These are phyloP conservation scores for Phytophthora europaea DNA, from an alignment of 352 stramenopile genomes.

Conservation along the genomic window DNA sequence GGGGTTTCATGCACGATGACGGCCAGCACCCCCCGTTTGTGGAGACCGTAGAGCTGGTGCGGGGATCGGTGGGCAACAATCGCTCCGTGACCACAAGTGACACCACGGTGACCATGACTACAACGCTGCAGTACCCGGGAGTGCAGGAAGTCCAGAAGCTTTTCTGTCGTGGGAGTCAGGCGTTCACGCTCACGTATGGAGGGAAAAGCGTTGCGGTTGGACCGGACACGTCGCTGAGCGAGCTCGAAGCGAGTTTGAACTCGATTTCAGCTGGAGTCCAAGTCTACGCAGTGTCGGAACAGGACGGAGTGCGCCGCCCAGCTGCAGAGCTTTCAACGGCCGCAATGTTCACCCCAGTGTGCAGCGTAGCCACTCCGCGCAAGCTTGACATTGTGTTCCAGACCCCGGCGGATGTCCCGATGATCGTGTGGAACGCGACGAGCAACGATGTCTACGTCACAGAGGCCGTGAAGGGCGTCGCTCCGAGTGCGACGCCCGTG, in stretches of 20 bases:
- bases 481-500: conserved; percentile 41
- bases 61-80: conserved; percentile 78
- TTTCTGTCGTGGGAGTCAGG: conserved; percentile 50
- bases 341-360: conserved; percentile 62
- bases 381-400: conserved; percentile 77
- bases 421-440: conserved; percentile 66
- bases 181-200: conserved; percentile 63
- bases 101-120: conserved; percentile 63
- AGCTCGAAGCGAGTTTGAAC: conserved; percentile 66
- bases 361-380: conserved; percentile 52
- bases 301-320: conserved; percentile 25
- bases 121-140: conserved; percentile 63
- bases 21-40: conserved; percentile 69
- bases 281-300: conserved; percentile 44
- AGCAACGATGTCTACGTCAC: conserved; percentile 73
- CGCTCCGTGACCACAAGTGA: conserved; percentile 64
- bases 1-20: conserved; percentile 50
- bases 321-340: conserved; percentile 38
- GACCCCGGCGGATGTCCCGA: conserved; percentile 48
- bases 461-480: conserved; percentile 64
- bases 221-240: conserved; percentile 54
- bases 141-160: conserved; percentile 81
- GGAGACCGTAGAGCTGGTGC: conserved; percentile 57
- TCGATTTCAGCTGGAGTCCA: conserved; percentile 55
- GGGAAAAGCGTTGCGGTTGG: conserved; percentile 31